Evolutionary conservation across 2,329 filamentous ascomycete species (phyloP), one percentile per base, ranked within the genome.

Genomic region (Xylaria sp.): DNA sequence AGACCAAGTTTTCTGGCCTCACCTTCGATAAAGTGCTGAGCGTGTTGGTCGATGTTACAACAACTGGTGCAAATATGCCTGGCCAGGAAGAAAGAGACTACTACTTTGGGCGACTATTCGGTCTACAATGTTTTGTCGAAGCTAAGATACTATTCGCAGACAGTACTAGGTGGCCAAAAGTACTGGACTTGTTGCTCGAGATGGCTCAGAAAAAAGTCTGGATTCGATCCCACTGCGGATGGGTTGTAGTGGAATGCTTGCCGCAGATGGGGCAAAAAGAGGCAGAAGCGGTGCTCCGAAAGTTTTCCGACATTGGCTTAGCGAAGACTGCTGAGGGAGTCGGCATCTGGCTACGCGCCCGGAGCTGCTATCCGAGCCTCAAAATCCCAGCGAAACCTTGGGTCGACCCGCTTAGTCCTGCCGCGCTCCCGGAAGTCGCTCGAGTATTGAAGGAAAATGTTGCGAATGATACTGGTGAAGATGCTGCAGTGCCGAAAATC

Each of bases 221-320:
- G 95, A 85, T 98, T 72, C 88, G 93, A 69, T 90, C 95, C 75
- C 93, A 97, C 78, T 97, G 93, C 75, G 93, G 92, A 38, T 93
- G 90, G 85, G 88, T 96, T 57, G 84, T 97, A 31, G 90, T 92
- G 53, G 89, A 93, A 76, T 89, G 91, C 15, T 79, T 96, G 44
- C 85, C 86, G 38, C 89, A 90, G 75, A 88, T 88, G 83, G 81
- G 83, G 44, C 80, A 86, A 73, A 82, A 85, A 65, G 86, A 88
- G 65, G 88, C 88, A 0, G 85, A 90, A 74, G 80, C 84, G 31
- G 89, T 91, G 0, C 82, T 97, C 42, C 81, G 88, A 67, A 86
- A 85, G 46, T 77, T 97, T 9, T 83, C 85, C 23, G 84, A 88
- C 17, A 86, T 88, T 58, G 90, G 91, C 10, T 83, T 97, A 58